Evolutionary conservation across 192 early-diverging fungal species (phyloP).

Genomic region (Spizellomyces punctatus): DNA sequence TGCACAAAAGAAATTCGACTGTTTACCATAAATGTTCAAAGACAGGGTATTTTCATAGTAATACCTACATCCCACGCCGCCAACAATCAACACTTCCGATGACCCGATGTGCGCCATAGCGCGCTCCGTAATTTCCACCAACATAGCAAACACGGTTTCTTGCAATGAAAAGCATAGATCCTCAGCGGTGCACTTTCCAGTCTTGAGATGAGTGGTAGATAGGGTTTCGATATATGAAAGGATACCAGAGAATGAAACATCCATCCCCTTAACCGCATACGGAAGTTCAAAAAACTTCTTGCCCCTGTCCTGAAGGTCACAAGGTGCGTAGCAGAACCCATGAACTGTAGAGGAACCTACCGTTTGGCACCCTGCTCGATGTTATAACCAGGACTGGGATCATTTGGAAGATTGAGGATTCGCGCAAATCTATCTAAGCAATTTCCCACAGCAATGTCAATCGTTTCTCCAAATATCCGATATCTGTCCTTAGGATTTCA

Average conservation of each 20-base stretch:
- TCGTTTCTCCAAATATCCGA: slow-evolving; percentile 96
- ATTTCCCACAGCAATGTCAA: slow-evolving; percentile 98
- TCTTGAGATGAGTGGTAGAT: slow-evolving; percentile 21
- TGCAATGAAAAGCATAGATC: slow-evolving; percentile 98
- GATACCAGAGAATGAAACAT: slow-evolving; percentile 97
- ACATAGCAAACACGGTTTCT: slow-evolving; percentile 98
- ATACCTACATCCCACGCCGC: slow-evolving; percentile 87
- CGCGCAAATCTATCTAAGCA: slow-evolving; percentile 97
- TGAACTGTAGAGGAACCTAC: slow-evolving; percentile 40
- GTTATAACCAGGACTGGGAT: slow-evolving; percentile 97
- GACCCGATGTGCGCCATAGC: slow-evolving; percentile 98
- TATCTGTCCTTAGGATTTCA: slow-evolving; percentile 47
- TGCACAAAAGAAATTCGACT: slow-evolving; percentile 17
- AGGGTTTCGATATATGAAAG: slow-evolving; percentile 83
- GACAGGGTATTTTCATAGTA: no score
- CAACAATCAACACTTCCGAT: slow-evolving; percentile 90
- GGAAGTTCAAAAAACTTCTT: slow-evolving; percentile 85
- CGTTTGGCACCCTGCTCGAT: slow-evolving; percentile 94
- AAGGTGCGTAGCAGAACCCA: not conserved
- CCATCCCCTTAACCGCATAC: slow-evolving; percentile 99
- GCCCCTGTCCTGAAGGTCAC: slow-evolving; percentile 58
- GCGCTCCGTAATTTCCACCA: slow-evolving; percentile 98
- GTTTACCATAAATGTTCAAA: not conserved
- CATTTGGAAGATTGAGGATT: slow-evolving; percentile 89
- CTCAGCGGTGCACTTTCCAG: slow-evolving; percentile 58